Conservation (phyloP, 345 rosid species). For the Noccaea bulbosa region DNA sequence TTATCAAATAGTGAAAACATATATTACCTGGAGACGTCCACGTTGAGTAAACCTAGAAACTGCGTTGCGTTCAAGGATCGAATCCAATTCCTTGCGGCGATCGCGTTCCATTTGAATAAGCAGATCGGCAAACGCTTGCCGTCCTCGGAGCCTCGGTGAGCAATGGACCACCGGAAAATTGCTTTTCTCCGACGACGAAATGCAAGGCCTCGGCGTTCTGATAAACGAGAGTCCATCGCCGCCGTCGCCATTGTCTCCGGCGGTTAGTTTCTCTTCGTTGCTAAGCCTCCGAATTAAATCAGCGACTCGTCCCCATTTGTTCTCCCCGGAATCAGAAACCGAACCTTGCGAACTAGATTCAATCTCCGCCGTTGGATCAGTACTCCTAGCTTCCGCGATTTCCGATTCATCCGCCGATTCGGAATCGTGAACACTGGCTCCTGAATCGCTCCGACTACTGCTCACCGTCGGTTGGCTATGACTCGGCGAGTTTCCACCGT, state of each 20-base stretch:
- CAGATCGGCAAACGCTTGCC: conserved; percentile 80
- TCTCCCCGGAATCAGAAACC: conserved; percentile 45
- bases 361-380: conserved; percentile 38
- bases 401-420: conserved; percentile 28
- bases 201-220: conserved; percentile 26
- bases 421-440: conserved; percentile 29
- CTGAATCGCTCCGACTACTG: conserved; percentile 30
- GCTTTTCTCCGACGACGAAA: conserved; percentile 33
- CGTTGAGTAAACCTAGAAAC: conserved; percentile 79
- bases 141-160: conserved; percentile 69
- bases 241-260: conserved; percentile 30
- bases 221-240: conserved; percentile 24
- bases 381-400: conserved; percentile 11
- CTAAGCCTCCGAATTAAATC: conserved; percentile 64
- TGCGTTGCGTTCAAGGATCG: conserved; percentile 55
- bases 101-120: conserved; percentile 66
- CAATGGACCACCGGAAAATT: conserved; percentile 38
- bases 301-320: conserved; percentile 58
- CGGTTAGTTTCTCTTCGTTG: conserved; percentile 31
- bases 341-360: conserved; percentile 33
- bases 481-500: conserved; percentile 37
- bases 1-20: neutral
- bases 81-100: conserved; percentile 60
- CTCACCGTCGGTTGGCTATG: neutral
- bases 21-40: conserved; percentile 81